Evolutionary conservation across 106 monocot species (phyloP).

Genomic region (Vanilla planifolia): DNA sequence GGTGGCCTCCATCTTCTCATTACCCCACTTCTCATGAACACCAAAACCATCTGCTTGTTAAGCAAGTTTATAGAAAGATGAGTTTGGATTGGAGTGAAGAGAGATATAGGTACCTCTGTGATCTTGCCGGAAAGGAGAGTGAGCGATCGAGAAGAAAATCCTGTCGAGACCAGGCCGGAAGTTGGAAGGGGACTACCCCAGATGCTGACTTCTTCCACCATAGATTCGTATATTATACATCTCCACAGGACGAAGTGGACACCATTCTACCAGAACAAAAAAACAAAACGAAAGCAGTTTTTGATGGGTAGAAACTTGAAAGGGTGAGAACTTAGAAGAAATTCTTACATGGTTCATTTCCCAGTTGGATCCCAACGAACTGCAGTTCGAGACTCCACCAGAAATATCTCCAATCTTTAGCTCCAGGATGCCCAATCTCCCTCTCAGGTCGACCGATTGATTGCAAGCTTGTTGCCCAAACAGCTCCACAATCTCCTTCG

Average conservation of each 20-base stretch:
- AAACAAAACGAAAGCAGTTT: background rate
- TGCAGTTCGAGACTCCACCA: constrained; percentile 31
- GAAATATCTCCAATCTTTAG: constrained; percentile 19
- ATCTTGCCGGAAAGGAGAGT: constrained; percentile 62
- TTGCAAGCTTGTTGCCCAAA: constrained; percentile 31
- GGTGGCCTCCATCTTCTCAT: constrained; percentile 22
- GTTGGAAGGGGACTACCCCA: constrained; percentile 73
- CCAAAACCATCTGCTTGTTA: too few species aligned
- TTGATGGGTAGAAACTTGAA: background rate
- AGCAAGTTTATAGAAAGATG: too few species aligned
- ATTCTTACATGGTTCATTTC: constrained; percentile 32
- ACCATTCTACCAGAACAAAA: constrained; percentile 34
- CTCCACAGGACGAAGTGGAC: constrained; percentile 38
- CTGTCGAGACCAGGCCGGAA: constrained; percentile 32
- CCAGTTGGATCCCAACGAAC: constrained; percentile 48
- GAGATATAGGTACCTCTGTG: constrained; percentile 40
- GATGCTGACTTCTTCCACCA: constrained; percentile 51
- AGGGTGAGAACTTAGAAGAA: background rate
- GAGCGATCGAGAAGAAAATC: constrained; percentile 34
- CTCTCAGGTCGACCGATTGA: constrained; percentile 20
- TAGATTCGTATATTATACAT: constrained; percentile 47
- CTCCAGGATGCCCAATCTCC: constrained; percentile 36
- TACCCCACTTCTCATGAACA: constrained; percentile 47
- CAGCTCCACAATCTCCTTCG: constrained; percentile 26
- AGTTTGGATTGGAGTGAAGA: too few species aligned